Base-by-base conservation (phyloP, 2,329 filamentous ascomycete genomes). In the Fusarium temperatum region DNA sequence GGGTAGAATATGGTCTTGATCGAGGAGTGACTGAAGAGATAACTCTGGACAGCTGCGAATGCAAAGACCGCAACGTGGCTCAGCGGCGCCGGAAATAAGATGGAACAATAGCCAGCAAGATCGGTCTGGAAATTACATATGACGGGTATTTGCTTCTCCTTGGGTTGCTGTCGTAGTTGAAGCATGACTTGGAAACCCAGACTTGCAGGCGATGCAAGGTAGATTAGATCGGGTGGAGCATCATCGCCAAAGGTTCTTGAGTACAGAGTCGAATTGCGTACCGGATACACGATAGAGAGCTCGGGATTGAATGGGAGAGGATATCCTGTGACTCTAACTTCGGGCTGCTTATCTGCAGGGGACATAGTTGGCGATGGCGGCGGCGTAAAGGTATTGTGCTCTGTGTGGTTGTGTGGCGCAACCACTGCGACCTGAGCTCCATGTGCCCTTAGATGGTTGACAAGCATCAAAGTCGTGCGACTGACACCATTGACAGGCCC, bases 401-500 rank as follows among this genome's bases (percentile, higher is more conserved):
- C 82, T 38, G 86, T 88, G 75, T 88, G 85, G 75, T 88, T 88
- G 66, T 88, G 84, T 22, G 91, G 91, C 45, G 92, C 91, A 39
- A 93, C 91, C 11, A 93, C 89, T 14, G 90, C 89, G 56, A 93
- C 88, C 24, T 90, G 85, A 17, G 88, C 90, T 26, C 90, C 91
- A 74, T 93, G 84, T n/a, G 83, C 83, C 63, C 90, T 87, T 26
- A 93, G 84, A 73, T 93, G 91, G 78, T 90, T 89, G 61, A 93
- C 89, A 58, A 93, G 86, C 84, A 90, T 92, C 75, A 91, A 84
- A 1, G 92, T 93, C 9, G 91, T 93, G 69, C 91, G 87, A 76
- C 89, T 92, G 51, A 93, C 91, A n/a, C 92, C 91, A 78, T 93
- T 93, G 78, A 93, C 90, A 0, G 91, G 91, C 7, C 91, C 91